Percentiles rank a stretch among this genome's conserved stretches.
Conservation (phyloP, 108 stramenopile genomes). For the Conticribra weissflogii region DNA sequence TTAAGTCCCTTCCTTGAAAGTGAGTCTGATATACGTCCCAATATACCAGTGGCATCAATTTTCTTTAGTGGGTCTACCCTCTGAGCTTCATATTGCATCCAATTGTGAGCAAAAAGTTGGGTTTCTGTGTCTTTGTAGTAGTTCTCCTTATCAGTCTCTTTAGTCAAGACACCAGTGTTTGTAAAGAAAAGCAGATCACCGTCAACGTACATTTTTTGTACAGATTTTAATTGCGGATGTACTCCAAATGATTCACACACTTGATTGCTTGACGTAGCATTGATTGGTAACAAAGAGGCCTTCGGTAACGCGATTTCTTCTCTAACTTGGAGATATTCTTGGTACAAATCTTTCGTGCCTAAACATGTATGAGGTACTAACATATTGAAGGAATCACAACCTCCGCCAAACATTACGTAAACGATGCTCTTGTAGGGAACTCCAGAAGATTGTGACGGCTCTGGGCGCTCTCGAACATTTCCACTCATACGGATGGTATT, state of each 20-base stretch:
- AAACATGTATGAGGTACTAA: constrained; percentile 51
- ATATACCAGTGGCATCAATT: constrained; percentile 45
- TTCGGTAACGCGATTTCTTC: constrained; percentile 42
- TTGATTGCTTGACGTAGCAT: constrained; percentile 47
- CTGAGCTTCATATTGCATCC: constrained; percentile 41
- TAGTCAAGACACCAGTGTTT: constrained; percentile 69
- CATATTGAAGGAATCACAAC: constrained; percentile 62
- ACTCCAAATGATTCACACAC: constrained; percentile 66
- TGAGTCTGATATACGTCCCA: constrained; percentile 46
- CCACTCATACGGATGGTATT: constrained; percentile 33
- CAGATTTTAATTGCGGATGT: constrained; percentile 43
- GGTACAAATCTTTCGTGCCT: constrained; percentile 33
- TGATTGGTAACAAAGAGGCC: constrained; percentile 18
- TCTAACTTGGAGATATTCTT: constrained; percentile 36
- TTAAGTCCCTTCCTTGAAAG: constrained; percentile 33
- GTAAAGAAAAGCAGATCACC: constrained; percentile 68
- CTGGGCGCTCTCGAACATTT: constrained; percentile 4
- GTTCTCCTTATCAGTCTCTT: constrained; percentile 49
- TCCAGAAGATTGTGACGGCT: constrained; percentile 15
- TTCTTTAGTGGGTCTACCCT: constrained; percentile 43
- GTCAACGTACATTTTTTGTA: constrained; percentile 62
- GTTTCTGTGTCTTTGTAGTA: constrained; percentile 48
- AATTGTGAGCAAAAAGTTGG: constrained; percentile 59
- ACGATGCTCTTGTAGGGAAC: constrained; percentile 63
- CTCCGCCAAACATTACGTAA: constrained; percentile 55